phyloP scores from a whole-genome alignment of 2,329 filamentous ascomycete species.

The Teratosphaeria pseudoeucalypti region DNA sequence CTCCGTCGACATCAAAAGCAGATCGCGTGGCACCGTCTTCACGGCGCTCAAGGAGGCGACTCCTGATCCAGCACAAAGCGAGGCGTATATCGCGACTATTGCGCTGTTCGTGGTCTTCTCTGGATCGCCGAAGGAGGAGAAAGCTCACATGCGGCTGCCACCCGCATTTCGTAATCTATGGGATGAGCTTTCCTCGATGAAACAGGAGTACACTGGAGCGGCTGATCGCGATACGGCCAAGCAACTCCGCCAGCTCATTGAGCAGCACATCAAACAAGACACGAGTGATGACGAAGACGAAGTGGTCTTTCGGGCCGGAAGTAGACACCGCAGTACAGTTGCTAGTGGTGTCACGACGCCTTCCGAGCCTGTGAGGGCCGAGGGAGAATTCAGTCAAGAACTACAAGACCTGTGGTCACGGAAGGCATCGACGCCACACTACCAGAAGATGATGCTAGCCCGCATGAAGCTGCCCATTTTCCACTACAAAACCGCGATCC shows the following conservation, averaged over 20 bases:
- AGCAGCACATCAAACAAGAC: slow-evolving; percentile 51
- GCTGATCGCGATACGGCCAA: slow-evolving; percentile 60
- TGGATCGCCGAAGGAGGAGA: slow-evolving; percentile 73
- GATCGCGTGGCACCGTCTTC: slow-evolving; percentile 44
- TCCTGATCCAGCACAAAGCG: slow-evolving; percentile 68
- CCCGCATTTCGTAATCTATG: slow-evolving; percentile 77
- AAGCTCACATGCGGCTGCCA: slow-evolving; percentile 67
- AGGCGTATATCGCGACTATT: slow-evolving; percentile 72
- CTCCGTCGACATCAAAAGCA: slow-evolving; percentile 35
- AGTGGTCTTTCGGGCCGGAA: slow-evolving; percentile 65
- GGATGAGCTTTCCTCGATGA: slow-evolving; percentile 62
- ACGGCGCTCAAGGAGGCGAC: slow-evolving; percentile 68
- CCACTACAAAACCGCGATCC: slow-evolving; percentile 66
- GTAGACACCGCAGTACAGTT: slow-evolving; percentile 40
- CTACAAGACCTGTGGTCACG: slow-evolving; percentile 42
- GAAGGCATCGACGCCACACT: slow-evolving; percentile 45
- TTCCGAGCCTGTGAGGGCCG: slow-evolving; percentile 10
- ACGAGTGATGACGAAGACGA: slow-evolving; percentile 36
- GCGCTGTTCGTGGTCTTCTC: slow-evolving; percentile 75
- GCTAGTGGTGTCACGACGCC: slow-evolving; percentile 25
- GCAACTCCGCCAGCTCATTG: slow-evolving; percentile 59
- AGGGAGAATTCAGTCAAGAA: slow-evolving; percentile 24
- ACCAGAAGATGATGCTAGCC: slow-evolving; percentile 66
- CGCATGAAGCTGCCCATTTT: slow-evolving; percentile 84
- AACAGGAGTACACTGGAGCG: slow-evolving; percentile 60